Base-by-base conservation (phyloP, 192 early-diverging fungal genomes). In the Gaertneriomyces sp. region DNA sequence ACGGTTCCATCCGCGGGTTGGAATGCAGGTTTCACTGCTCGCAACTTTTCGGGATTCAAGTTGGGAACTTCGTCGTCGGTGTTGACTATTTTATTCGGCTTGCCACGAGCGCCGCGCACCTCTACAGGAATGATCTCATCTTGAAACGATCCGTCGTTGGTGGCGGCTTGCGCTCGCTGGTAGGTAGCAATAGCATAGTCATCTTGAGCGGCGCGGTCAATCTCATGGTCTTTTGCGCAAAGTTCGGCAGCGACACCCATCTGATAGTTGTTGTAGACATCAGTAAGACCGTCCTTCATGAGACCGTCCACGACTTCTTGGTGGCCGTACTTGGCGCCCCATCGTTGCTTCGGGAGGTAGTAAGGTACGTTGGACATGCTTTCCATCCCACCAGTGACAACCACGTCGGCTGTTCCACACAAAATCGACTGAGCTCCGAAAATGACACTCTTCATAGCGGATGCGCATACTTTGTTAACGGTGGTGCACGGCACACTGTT, bases 381-480 rank as follows among this genome's bases (percentile, higher is more conserved):
- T 74, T 99, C 95, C 91, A 91, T 95, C 51, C 97, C 95, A 64
- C 96, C 95, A 42, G 91, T 91, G 45, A 96, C 76, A 39, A 83
- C 57, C 56, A 82, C 69, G 49, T 79, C 75, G 50, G 81, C 81
- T 39, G 68, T 66, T 46, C 81, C 81, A 19, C 71, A 61, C 10
- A 70, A 49, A 60, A 83, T 83, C 45, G 78, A 45, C 51, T 76
- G 91, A 3, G 95, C 79, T 20, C 89, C 95, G 58, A 98, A 78
- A 77, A 89, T 89, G 53, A 95, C 85, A 1, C 92, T 84, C 82
- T 99, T 99, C 93, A 96, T 90, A 38, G 92, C 97, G 4, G 93
- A 94, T 10, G 93, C 95, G 75, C 97, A 99, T 12, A 99, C 97
- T 78, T 98, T 98, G 81, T 97, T 97, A 72, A 99, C 87, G 58